phyloP scores from a whole-genome alignment of 1,139 yeast genomes.

The Suhomyces anneliseae region DNA sequence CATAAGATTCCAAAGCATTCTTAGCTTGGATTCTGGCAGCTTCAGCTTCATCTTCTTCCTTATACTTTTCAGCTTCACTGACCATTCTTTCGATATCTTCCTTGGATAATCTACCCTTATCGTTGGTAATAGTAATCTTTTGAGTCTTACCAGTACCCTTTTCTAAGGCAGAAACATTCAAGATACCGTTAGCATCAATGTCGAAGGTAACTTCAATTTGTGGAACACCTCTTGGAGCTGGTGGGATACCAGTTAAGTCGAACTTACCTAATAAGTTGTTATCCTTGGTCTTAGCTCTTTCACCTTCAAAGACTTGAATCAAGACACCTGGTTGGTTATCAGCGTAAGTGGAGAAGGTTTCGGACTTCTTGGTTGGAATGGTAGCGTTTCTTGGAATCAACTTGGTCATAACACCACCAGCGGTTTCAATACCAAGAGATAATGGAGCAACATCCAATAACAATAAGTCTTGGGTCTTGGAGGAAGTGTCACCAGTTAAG shows the following conservation, averaged over 20 bases:
- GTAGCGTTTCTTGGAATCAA: slow-evolving; percentile 49
- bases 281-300: slow-evolving; percentile 47
- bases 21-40: slow-evolving; percentile 72
- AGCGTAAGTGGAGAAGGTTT: slow-evolving; percentile 49
- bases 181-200: slow-evolving; percentile 49
- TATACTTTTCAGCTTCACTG: slow-evolving; percentile 67
- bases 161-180: slow-evolving; percentile 47
- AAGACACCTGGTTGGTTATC: slow-evolving; percentile 50
- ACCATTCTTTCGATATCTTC: slow-evolving; percentile 32
- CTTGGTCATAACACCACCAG: slow-evolving; percentile 51
- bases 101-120: slow-evolving; percentile 29
- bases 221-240: slow-evolving; percentile 52
- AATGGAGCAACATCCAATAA: slow-evolving; percentile 50
- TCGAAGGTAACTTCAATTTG: slow-evolving; percentile 49
- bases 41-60: slow-evolving; percentile 83
- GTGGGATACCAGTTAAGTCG: slow-evolving; percentile 49
- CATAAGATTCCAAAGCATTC: slow-evolving; percentile 86
- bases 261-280: slow-evolving; percentile 47
- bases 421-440: slow-evolving; percentile 49
- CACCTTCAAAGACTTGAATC: slow-evolving; percentile 50
- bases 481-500: slow-evolving; percentile 27
- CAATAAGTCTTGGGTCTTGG: slow-evolving; percentile 25
- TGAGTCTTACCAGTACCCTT: slow-evolving; percentile 62
- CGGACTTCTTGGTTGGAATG: slow-evolving; percentile 49
- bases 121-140: slow-evolving; percentile 71